phyloP scores from a whole-genome alignment of 1,284 basidiomycete species.

The Pseudozyma hubeiensis region DNA sequence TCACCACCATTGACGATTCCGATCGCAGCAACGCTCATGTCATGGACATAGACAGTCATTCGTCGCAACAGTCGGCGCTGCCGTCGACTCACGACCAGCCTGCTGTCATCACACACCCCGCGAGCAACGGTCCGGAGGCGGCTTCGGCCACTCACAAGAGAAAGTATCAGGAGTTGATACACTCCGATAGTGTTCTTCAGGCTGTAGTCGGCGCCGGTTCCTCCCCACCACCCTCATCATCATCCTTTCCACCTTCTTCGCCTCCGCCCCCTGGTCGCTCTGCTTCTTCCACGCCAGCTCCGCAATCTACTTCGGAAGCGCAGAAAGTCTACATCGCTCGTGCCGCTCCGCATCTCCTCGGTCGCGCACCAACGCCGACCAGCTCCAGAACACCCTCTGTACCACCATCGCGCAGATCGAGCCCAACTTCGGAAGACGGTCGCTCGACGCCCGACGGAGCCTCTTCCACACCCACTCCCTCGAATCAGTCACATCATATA shows the following conservation, averaged over 20 bases:
- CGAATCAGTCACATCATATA: slow-evolving; percentile 40
- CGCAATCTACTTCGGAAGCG: slow-evolving; percentile 18
- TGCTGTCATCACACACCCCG: background rate
- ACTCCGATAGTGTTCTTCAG: slow-evolving; percentile 6
- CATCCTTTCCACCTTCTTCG: slow-evolving; percentile 8
- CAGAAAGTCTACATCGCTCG: slow-evolving; percentile 55
- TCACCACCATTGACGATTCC: too few relatives aligned
- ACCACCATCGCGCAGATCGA: slow-evolving; percentile 36
- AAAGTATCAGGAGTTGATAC: slow-evolving; percentile 30
- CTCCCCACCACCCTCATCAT: slow-evolving; percentile 15
- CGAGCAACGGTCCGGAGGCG: background rate
- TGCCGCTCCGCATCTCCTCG: slow-evolving; percentile 56
- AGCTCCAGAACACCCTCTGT: slow-evolving; percentile 29
- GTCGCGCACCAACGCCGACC: slow-evolving; percentile 14
- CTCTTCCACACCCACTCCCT: slow-evolving; percentile 11
- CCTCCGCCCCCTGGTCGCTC: slow-evolving; percentile 20
- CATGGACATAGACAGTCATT: slow-evolving; percentile 24
- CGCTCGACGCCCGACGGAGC: slow-evolving; percentile 25
- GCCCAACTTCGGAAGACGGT: slow-evolving; percentile 42
- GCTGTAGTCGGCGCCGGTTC: slow-evolving; percentile 1
- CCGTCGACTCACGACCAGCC: background rate
- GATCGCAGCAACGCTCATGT: slow-evolving; percentile 5
- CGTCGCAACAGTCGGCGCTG: background rate
- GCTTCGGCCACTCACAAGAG: slow-evolving; percentile 18
- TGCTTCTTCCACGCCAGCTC: slow-evolving; percentile 27